Evolutionary conservation across 1,139 yeast genomes (phyloP).

Genomic region (Wickerhamomyces sp.): DNA sequence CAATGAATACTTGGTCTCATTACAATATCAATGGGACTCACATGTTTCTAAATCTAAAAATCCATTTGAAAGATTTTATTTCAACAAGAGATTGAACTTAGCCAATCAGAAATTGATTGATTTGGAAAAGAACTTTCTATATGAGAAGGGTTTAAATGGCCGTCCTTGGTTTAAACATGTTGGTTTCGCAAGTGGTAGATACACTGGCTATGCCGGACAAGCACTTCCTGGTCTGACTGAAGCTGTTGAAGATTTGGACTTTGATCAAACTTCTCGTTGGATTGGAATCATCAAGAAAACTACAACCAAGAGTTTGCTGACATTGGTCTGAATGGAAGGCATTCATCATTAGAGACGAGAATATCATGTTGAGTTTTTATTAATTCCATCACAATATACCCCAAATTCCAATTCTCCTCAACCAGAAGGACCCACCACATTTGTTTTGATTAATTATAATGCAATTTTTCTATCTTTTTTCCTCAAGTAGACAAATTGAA

Average conservation of each 20-base stretch:
- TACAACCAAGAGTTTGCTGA: conserved; percentile 20
- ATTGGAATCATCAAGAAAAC: conserved; percentile 42
- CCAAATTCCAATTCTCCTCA: neutral
- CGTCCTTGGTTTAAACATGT: conserved; percentile 88
- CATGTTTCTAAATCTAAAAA: conserved; percentile 23
- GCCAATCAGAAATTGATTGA: conserved; percentile 42
- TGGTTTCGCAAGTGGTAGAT: conserved; percentile 78
- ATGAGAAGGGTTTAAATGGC: conserved; percentile 55
- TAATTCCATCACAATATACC: neutral
- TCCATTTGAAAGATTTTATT: conserved; percentile 20
- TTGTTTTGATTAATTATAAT: neutral
- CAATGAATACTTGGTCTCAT: conserved; percentile 25
- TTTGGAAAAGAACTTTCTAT: conserved; percentile 65
- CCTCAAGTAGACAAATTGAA: conserved; percentile 19
- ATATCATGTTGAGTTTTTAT: neutral
- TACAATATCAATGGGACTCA: conserved; percentile 26
- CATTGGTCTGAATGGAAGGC: conserved; percentile 1
- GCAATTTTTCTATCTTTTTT: neutral
- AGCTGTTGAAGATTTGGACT: conserved; percentile 67
- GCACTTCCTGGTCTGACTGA: conserved; percentile 76
- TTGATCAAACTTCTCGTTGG: conserved; percentile 52
- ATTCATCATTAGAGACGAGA: neutral
- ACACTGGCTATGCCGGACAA: conserved; percentile 83
- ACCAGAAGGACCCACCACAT: neutral
- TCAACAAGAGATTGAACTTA: conserved; percentile 24